A percentile compares a stretch with the other conserved stretches of the same genome.
Conservation (phyloP, 129 eudicot species). For the Artemisia argyi region DNA sequence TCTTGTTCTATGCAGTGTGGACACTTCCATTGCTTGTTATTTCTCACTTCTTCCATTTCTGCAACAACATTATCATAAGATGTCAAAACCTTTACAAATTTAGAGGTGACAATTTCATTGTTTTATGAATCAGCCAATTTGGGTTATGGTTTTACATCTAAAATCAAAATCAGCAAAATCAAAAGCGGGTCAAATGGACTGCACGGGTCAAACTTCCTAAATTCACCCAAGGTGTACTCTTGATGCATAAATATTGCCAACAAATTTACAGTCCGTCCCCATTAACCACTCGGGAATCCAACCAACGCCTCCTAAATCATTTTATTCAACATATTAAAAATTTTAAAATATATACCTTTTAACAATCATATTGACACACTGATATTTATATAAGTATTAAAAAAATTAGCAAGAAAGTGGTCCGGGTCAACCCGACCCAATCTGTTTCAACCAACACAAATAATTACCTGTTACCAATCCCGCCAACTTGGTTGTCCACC, state of each 20-base stretch:
- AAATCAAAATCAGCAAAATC: background rate
- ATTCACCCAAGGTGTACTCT: too few relatives aligned
- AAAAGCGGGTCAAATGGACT: background rate
- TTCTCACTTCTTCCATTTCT: conserved; percentile 77
- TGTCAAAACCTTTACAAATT: background rate
- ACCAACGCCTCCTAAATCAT: too few relatives aligned
- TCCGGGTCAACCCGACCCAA: background rate
- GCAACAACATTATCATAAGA: background rate
- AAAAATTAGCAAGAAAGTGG: background rate
- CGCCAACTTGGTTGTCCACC: background rate
- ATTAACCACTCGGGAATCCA: too few relatives aligned
- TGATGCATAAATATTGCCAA: too few relatives aligned
- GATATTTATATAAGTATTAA: background rate
- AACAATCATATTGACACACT: background rate
- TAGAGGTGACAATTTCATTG: background rate
- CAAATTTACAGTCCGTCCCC: too few relatives aligned
- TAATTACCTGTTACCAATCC: background rate
- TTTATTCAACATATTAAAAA: background rate
- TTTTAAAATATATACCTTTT: background rate
- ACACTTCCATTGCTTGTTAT: conserved; percentile 68
- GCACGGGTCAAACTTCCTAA: background rate
- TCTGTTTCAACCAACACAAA: background rate
- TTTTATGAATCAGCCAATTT: background rate
- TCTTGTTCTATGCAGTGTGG: conserved; percentile 73
- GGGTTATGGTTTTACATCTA: background rate